Evolutionary conservation across 768 basidiomycete genomes (phyloP), one percentile per base, ranked within the genome.

Genomic region (Xerocomus spinulosus): DNA sequence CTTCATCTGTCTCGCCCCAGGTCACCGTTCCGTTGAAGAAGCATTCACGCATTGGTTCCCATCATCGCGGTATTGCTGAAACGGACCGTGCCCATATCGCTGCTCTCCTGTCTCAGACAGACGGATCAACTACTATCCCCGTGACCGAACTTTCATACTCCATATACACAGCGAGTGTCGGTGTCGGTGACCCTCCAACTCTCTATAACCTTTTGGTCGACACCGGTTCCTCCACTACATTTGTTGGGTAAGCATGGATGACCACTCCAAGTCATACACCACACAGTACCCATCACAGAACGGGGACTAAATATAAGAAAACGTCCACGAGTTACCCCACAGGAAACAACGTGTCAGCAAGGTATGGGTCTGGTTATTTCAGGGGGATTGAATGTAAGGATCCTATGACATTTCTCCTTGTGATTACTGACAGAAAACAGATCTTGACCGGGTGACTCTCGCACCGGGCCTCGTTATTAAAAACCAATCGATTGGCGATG

Each of bases 301-400:
- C 52, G 10, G 54, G 37, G 10, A 51, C 7, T 13, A 20, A 32
- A 13, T 64, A 58, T 34, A 39, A 48, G 23, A 48, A 37, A 6
- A 61, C 59, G 13, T 35, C 43, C 24, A 59, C 55, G 1, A 59
- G 55, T 42, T 38, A 46, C 33, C 46, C 55, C 40, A 64, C 57
- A 13, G 61, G 62, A 10, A 21, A 54, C 25, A 0, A 10, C 6
- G 44, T 56, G 28, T 43, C 33, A 9, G 44, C 46, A 3, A 42
- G 25, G 12, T 58, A 53, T 42, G 49, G 49, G n/a, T 1, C 1
- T 6, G 56, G 44, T 18, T 49, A 40, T 25, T 49, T 62, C 42
- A 28, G 24, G 64, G 70, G 73, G 15, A 67, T 60, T 28, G 73
- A 73, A 53, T 76, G 53, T 57, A 23, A 26, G 45, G 24, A 20